Base-by-base conservation (phyloP, 176 grass and related monocot genomes). In the Guadua angustifolia region DNA sequence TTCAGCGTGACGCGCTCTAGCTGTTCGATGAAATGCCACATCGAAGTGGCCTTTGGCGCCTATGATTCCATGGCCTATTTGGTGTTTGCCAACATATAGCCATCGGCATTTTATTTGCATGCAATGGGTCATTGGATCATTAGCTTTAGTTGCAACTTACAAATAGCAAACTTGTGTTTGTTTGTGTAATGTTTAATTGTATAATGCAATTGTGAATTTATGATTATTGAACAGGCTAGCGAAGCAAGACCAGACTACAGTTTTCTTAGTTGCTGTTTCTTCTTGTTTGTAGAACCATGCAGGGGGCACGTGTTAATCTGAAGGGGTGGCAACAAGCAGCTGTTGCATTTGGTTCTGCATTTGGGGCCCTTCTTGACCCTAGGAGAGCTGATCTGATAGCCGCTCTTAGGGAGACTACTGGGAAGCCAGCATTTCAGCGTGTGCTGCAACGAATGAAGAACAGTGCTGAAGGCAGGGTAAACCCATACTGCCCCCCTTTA, bases 341-440 rank as follows among this genome's bases (percentile, higher is more conserved):
- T 50, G 93, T 99, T 73, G 93, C 93, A n/a, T 76, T 94, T 62
- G 96, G 93, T 16, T 99, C 96, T 11, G 93, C 96, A 2, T 83
- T 95, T 29, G 96, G 93, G 66, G 96, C 96, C 60, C 80, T 99
- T 7, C 90, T 99, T 92, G 89, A 99, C 69, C 93, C 93, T 0
- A 99, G 91, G 75, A 93, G 96, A 55, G 93, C 91, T 70, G 93
- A 99, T 88, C 81, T 99, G 70, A 94, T 99, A 42, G 96, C 93
- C 79, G 96, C 96, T 62, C 87, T 99, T 47, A 93, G 93, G 49
- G 96, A 99, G 77, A 99, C 93, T 26, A 99, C 96, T 22, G 93
- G 96, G 29, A 95, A 92, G 33, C 91, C 91, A 10, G 86, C 96
- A 13, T 99, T 99, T 42, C 53, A 94, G 44, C 87, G 81, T 3